These are phyloP conservation scores for Raddia distichophylla DNA, from an alignment of 176 grass and related monocot species.

Conservation along the genomic window DNA sequence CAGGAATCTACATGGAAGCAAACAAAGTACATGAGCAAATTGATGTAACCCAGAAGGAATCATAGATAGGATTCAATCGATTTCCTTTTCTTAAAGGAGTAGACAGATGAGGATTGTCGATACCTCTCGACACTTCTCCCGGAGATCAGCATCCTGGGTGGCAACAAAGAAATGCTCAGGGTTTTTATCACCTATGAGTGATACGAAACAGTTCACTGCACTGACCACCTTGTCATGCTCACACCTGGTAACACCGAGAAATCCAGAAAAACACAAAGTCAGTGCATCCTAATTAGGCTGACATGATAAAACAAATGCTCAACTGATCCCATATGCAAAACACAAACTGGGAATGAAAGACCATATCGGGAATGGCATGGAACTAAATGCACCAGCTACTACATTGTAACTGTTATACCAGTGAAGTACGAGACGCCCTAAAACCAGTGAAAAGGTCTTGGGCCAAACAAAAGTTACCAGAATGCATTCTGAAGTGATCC, in stretches of 20 bases:
- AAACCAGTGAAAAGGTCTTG: too few species aligned
- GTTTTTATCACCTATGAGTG: conserved; percentile 68
- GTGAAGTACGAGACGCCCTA: too few species aligned
- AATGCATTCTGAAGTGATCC: too few species aligned
- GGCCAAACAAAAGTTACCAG: too few species aligned
- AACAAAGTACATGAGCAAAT: conserved; percentile 2
- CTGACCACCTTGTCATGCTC: conserved; percentile 80
- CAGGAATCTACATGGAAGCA: conserved; percentile 59
- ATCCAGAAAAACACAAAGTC: conserved; percentile 10
- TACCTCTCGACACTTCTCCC: conserved; percentile 67
- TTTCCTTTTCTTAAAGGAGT: too few species aligned
- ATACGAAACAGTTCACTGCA: conserved; percentile 59
- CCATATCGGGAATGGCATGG: too few species aligned
- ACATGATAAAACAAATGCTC: too few species aligned
- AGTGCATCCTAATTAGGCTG: neutral
- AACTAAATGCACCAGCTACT: too few species aligned
- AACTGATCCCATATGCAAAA: too few species aligned
- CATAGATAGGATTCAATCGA: too few species aligned
- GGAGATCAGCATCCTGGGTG: conserved; percentile 68
- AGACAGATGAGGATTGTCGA: neutral
- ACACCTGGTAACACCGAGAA: conserved; percentile 48
- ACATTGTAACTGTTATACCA: too few species aligned
- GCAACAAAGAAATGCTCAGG: conserved; percentile 78
- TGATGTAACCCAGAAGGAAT: neutral
- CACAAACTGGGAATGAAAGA: too few species aligned